Percentiles rank a stretch among this genome's conserved stretches.
Conservation (phyloP, 768 basidiomycete genomes). For the Mycena crocata region DNA sequence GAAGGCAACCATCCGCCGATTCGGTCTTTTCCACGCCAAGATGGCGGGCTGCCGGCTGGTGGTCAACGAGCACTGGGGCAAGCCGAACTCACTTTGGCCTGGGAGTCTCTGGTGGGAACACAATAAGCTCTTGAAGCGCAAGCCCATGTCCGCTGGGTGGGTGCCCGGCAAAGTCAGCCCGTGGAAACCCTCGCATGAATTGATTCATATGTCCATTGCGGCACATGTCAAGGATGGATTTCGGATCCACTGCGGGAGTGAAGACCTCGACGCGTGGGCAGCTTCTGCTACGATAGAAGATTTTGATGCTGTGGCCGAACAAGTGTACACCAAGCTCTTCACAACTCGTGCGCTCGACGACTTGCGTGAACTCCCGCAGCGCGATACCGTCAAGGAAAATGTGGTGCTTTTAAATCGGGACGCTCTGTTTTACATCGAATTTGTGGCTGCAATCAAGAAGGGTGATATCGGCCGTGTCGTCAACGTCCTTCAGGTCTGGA, state of each 20-base stretch:
- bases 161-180: conserved; percentile 5
- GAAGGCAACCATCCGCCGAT: conserved; percentile 13
- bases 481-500: conserved; percentile 24
- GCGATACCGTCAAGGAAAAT: conserved; percentile 25
- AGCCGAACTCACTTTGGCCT: conserved; percentile 35
- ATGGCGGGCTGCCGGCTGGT: conserved; percentile 36
- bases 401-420: conserved; percentile 35
- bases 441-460: conserved; percentile 34
- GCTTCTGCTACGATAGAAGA: conserved; percentile 12
- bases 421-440: conserved; percentile 28
- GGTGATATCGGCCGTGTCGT: conserved; percentile 39
- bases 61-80: conserved; percentile 44
- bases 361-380: neutral
- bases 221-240: conserved; percentile 24
- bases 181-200: conserved; percentile 25
- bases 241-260: conserved; percentile 12
- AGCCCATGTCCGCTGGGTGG: conserved; percentile 22
- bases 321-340: conserved; percentile 21
- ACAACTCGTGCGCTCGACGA: conserved; percentile 15
- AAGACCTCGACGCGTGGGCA: conserved; percentile 23
- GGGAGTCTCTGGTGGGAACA: conserved; percentile 29
- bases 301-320: conserved; percentile 20
- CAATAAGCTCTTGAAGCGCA: conserved; percentile 22
- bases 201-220: conserved; percentile 3
- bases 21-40: conserved; percentile 42